These are phyloP conservation scores for Nicotiana tabacum DNA, from an alignment of 257 asterid species.

Conservation along the genomic window DNA sequence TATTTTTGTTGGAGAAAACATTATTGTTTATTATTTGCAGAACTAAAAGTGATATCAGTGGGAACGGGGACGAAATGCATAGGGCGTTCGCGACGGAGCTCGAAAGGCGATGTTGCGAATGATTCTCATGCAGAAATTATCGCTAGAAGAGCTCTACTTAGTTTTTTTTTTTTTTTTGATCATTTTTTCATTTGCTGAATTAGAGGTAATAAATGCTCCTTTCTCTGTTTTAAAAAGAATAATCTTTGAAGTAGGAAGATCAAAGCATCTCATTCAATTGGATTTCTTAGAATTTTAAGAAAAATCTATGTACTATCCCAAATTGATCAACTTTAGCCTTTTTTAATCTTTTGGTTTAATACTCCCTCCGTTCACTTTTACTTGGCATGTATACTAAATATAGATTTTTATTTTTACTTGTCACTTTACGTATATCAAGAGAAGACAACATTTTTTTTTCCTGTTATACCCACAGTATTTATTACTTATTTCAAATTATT, in stretches of 20 bases:
- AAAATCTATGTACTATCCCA: too few relatives aligned
- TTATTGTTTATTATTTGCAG: slow-evolving; percentile 24
- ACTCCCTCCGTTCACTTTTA: too few relatives aligned
- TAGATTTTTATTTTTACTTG: too few relatives aligned
- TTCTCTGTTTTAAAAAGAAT: neutral
- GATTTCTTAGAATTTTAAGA: too few relatives aligned
- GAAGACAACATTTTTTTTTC: too few relatives aligned
- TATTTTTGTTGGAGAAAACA: neutral
- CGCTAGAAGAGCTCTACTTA: slow-evolving; percentile 78
- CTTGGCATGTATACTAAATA: too few relatives aligned
- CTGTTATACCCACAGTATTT: too few relatives aligned
- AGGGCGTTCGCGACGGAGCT: slow-evolving; percentile 60
- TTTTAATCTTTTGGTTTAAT: too few relatives aligned
- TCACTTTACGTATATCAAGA: too few relatives aligned
- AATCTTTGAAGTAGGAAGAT: neutral
- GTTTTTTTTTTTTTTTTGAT: slow-evolving; percentile 15
- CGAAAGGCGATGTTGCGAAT: slow-evolving; percentile 72
- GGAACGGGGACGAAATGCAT: slow-evolving; percentile 97
- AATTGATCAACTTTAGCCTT: too few relatives aligned
- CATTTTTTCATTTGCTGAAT: neutral
- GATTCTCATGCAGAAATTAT: slow-evolving; percentile 94
- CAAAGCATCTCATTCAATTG: too few relatives aligned
- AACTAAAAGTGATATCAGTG: slow-evolving; percentile 65
- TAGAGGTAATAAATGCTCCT: neutral
- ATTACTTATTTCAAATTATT: too few relatives aligned